Conservation (phyloP, 2,329 filamentous ascomycete genomes). For the Venturia effusa region DNA sequence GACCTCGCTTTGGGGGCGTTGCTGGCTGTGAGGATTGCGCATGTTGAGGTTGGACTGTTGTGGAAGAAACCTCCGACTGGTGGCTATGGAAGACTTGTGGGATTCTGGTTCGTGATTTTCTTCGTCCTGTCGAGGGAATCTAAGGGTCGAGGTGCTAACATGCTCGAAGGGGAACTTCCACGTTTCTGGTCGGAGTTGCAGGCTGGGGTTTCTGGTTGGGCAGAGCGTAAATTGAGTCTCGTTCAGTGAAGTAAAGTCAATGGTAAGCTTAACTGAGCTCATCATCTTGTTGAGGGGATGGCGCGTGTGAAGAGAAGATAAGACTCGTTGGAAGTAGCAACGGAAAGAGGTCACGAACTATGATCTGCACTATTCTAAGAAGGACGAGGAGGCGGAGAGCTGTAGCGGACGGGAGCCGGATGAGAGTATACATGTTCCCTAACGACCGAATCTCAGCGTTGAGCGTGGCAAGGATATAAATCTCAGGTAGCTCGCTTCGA, state of each 20-base stretch:
- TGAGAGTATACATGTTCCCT: neutral
- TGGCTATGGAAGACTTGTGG: neutral
- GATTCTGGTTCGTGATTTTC: neutral
- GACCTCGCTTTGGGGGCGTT: neutral
- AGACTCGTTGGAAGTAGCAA: neutral
- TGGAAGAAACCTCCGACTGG: neutral
- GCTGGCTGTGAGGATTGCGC: neutral
- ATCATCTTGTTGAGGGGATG: neutral
- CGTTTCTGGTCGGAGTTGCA: neutral
- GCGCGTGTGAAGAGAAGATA: neutral
- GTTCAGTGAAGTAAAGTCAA: neutral
- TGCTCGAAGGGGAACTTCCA: too few species aligned
- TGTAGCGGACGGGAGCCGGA: neutral
- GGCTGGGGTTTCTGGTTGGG: neutral
- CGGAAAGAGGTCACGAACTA: neutral
- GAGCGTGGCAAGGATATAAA: too few species aligned
- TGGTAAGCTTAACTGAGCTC: neutral
- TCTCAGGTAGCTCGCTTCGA: too few species aligned
- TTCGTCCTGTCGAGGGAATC: too few species aligned
- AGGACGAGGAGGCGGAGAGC: neutral
- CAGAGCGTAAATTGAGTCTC: neutral
- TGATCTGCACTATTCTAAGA: too few species aligned
- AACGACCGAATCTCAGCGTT: too few species aligned
- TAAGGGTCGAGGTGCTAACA: too few species aligned
- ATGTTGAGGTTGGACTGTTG: neutral